Evolutionary conservation across 176 grass and related monocot species (phyloP), one percentile per base, ranked within the genome.

Genomic region (Panicum miliaceum): DNA sequence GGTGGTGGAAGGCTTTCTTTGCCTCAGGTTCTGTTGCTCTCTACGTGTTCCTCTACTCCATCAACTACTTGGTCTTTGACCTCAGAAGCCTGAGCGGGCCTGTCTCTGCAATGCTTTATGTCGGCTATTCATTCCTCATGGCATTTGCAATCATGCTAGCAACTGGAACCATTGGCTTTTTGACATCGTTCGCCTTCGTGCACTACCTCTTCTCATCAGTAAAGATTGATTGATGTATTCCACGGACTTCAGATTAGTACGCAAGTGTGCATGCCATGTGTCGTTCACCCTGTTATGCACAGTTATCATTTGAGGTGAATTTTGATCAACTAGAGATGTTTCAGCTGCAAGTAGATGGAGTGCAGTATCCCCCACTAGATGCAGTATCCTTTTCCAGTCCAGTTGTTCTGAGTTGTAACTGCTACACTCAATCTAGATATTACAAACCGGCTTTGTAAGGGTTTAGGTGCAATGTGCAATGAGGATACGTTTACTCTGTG

Each of bases 1-100:
- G 94, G 94, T 96, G 94, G 94, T 93, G 91, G 94, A 96, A 93
- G 75, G 86, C 91, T 37, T 96, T 96, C 79, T 93, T 93, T 35
- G 89, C 94, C 9, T 83, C 90, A 18, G 94, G 91, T 65, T 93
- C 94, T n/a, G 91, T 91, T 36, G 89, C 94, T 20, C 52, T 96
- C 56, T 96, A 96, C 27, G 94, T 96, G 37, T 93, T 96, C 82
- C 91, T 96, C 52, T 93, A 96, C 86, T 96, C 94, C 38, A 89
- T 96, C 84, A 93, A 96, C 81, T 96, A 96, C 85, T 81, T 96
- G 94, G 84, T 96, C 14, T 93, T 96, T 75, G 91, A 96, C 70
- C 91, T 96, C 67, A 85, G 94, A 82, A 93, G 91, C 84, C 84
- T 96, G 68, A 96, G 94, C 12, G 94, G 91, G 0, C 91, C 94